A percentile compares a stretch with the other conserved stretches of the same genome.
Evolutionary conservation across 768 basidiomycete genomes (phyloP).

Genomic region (Agaricus bisporus): DNA sequence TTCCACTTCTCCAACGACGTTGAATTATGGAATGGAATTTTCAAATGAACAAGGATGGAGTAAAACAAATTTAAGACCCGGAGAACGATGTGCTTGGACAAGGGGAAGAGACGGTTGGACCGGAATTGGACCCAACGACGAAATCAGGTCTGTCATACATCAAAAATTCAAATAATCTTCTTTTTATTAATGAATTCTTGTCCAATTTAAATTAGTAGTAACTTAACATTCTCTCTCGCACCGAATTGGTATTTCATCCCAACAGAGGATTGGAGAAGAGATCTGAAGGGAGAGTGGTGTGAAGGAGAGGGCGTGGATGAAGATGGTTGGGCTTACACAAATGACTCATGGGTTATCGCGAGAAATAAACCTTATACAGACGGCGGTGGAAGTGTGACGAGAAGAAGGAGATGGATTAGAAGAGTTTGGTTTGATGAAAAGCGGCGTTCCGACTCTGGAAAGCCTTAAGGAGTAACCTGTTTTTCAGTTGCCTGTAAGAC

Average conservation of each 20-base stretch:
- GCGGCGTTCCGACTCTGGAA: too few species aligned
- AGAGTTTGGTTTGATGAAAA: conserved; percentile 52
- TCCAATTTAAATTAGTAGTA: conserved; percentile 45
- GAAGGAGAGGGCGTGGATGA: conserved; percentile 26
- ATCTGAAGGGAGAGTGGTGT: conserved; percentile 54
- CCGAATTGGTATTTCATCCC: conserved; percentile 71
- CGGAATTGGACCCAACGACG: conserved; percentile 40
- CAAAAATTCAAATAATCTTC: not conserved
- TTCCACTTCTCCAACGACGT: too few species aligned
- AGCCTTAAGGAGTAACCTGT: too few species aligned
- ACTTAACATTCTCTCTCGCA: conserved; percentile 73
- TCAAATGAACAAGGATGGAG: conserved; percentile 27
- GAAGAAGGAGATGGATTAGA: conserved; percentile 64
- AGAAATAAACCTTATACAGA: conserved; percentile 34
- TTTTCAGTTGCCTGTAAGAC: too few species aligned
- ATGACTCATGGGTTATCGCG: conserved; percentile 66
- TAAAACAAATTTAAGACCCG: conserved; percentile 33
- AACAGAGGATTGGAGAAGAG: conserved; percentile 74
- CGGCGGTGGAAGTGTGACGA: conserved; percentile 46
- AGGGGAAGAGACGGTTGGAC: conserved; percentile 68
- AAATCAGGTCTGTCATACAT: conserved; percentile 53
- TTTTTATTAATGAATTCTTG: not conserved
- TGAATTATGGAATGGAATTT: not conserved
- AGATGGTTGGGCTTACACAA: conserved; percentile 80
- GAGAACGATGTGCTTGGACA: conserved; percentile 65